Evolutionary conservation across 129 eudicot species (phyloP), one percentile per base, ranked within the genome.

Genomic region (Saposhnikovia divaricata): DNA sequence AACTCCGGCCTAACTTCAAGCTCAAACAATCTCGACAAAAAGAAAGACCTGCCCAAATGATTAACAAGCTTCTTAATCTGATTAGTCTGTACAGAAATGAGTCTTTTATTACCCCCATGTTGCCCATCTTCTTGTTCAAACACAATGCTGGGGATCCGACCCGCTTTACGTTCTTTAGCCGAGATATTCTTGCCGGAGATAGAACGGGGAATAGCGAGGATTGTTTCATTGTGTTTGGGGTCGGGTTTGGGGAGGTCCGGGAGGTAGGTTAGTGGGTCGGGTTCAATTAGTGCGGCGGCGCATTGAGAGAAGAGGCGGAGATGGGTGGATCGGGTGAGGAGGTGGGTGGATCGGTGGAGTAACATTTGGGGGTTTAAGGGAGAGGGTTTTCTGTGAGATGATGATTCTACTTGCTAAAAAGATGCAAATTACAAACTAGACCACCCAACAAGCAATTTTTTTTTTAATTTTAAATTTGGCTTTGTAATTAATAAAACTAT

Each of bases 31-130:
- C 97, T 84, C 14, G 98, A 90, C 21, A 92, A 82, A 59, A 95
- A 95, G 74, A 86, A 89, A 10, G 97, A 79, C 47, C 81, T 85
- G 12, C 98, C 97, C 23, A 89, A 57, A 44, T 85, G 92, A 66
- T 83, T 88, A 31, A 92, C 90, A 42, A 95, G 96, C 83, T 95
- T 95, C 90, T 86, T 95, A 51, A 95, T 90, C 91, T 95, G 98
- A 81, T 90, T 90, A n/a, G 74, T 81, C 48, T 92, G 88, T 1
- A 95, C 97, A 10, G 98, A 92, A 69, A 95, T 89, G 76, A 95
- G 89, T 2, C 96, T 87, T 74, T 91, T 78, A 39, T 82, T 76
- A 42, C 80, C 77, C n/a, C 85, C 81, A 44, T 68, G 81, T 27
- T 80, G 83, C 34, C 83, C 83, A 69, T 80, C 78, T 53, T 80